Percentiles rank a stretch among this genome's conserved stretches.
Conservation (phyloP, 2,329 filamentous ascomycete genomes). For the Fusarium caatingaense region DNA sequence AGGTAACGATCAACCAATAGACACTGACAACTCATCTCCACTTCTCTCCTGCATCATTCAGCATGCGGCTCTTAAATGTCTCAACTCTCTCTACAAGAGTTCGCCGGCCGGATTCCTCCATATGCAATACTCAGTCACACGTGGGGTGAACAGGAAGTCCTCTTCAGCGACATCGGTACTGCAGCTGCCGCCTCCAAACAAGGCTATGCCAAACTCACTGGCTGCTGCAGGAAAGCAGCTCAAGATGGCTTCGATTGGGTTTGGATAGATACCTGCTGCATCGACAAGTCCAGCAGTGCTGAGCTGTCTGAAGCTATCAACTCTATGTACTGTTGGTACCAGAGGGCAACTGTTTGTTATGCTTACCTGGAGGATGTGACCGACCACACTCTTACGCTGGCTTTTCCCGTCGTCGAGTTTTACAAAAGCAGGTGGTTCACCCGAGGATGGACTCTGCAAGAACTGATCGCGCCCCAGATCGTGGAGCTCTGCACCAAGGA, state of each 20-base stretch:
- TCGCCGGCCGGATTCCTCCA: slow-evolving; percentile 6
- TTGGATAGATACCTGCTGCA: slow-evolving; percentile 26
- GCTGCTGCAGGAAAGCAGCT: slow-evolving; percentile 9
- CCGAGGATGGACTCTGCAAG: slow-evolving; percentile 19
- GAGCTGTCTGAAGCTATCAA: slow-evolving; percentile 27
- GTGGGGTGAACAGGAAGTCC: slow-evolving; percentile 18
- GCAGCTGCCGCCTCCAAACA: background rate
- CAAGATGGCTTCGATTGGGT: slow-evolving; percentile 18
- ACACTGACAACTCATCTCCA: background rate
- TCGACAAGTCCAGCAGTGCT: slow-evolving; percentile 26
- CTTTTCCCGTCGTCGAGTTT: slow-evolving; percentile 6
- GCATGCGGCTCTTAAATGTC: slow-evolving; percentile 21
- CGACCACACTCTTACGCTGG: background rate
- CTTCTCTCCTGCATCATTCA: background rate
- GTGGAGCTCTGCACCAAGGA: slow-evolving; percentile 17
- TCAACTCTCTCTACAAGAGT: slow-evolving; percentile 11
- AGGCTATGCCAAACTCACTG: slow-evolving; percentile 7
- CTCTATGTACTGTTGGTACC: slow-evolving; percentile 22
- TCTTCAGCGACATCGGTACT: slow-evolving; percentile 4
- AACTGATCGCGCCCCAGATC: slow-evolving; percentile 15
- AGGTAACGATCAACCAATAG: background rate
- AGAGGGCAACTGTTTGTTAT: slow-evolving; percentile 13
- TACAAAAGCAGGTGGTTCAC: slow-evolving; percentile 18
- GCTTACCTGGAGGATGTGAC: slow-evolving; percentile 22
- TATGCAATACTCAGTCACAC: slow-evolving; percentile 23